Base-by-base conservation (phyloP, 208 protist species). In the Wallacemonas sp. region DNA sequence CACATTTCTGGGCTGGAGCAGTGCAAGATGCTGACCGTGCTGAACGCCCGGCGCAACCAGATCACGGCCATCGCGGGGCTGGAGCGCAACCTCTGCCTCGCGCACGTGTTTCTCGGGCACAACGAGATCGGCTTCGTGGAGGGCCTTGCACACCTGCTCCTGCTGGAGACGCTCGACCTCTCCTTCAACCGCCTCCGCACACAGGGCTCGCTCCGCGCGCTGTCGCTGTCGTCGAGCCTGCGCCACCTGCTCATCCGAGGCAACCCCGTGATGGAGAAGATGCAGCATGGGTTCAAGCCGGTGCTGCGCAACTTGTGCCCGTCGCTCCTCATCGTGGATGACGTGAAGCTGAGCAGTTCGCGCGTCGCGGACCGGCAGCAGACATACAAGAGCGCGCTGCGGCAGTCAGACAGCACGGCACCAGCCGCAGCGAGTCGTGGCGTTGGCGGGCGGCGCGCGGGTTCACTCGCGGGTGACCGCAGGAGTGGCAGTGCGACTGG, bases 101-200 rank as follows among this genome's bases (percentile, higher is more conserved):
- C 82, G 11, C 90, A 93, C 56, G 65, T 96, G 34, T 96, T 96
- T 55, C 79, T 96, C 9, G 87, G 87, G 1, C 80, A 83, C 64
- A 96, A 96, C 69, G 27, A 58, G n/a, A 81, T 96, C 39, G 36
- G 49, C 3, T 32, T 78, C 1, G 74, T 93, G 0, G 81, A 89
- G 29, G 85, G 85, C 6, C 73, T 96, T 32, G 83, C 85, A 5
- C 90, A 92, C 64, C 70, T 93, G 32, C 49, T 92, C 30, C 56
- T 94, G n/a, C 78, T 95, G 4, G 83, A 96, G 61, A 96, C 90
- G n/a, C 81, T 96, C 36, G 90, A 96, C 56, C 61, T 96, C 27
- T 80, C 81, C 4, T 80, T 85, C 63, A 96, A 96, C 62, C 48
- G 65, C 32, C 70, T 96, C 0, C 70, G 67, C 26, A 86, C 81